Conservation (phyloP, 306 rosid species). For the Fragaria iinumae region DNA sequence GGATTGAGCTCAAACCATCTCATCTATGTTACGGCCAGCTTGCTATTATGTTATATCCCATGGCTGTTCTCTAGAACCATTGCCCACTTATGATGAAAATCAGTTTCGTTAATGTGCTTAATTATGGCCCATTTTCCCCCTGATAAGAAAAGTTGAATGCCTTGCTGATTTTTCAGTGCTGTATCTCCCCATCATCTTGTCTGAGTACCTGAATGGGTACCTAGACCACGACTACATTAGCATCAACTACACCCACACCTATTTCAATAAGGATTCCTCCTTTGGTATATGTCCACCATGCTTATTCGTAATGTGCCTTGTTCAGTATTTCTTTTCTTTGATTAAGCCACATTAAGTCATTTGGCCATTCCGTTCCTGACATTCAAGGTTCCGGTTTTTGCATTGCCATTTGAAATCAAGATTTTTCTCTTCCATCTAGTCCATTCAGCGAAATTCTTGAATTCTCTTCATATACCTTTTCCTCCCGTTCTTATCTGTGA, state of each 20-base stretch:
- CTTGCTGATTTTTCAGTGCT: background rate
- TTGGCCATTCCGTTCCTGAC: background rate
- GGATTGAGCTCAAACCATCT: background rate
- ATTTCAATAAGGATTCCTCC: background rate
- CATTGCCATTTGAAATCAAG: background rate
- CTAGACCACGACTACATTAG: background rate
- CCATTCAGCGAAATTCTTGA: slow-evolving; percentile 7
- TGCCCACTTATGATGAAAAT: background rate
- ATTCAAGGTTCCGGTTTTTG: background rate
- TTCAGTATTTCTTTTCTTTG: background rate
- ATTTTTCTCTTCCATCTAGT: background rate
- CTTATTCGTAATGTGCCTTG: background rate
- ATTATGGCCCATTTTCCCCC: background rate
- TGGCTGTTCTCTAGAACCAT: background rate
- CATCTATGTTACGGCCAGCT: background rate
- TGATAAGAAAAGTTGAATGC: background rate
- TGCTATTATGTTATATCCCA: background rate
- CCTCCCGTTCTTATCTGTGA: slow-evolving; percentile 33
- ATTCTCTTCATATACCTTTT: slow-evolving; percentile 14
- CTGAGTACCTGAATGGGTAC: background rate
- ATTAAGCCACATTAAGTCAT: background rate
- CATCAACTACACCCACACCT: too few relatives aligned
- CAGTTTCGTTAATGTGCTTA: background rate
- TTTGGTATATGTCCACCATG: background rate
- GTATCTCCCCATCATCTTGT: background rate